phyloP scores from a whole-genome alignment of 1,284 basidiomycete genomes.

The Microbotryomycetes sp. region DNA sequence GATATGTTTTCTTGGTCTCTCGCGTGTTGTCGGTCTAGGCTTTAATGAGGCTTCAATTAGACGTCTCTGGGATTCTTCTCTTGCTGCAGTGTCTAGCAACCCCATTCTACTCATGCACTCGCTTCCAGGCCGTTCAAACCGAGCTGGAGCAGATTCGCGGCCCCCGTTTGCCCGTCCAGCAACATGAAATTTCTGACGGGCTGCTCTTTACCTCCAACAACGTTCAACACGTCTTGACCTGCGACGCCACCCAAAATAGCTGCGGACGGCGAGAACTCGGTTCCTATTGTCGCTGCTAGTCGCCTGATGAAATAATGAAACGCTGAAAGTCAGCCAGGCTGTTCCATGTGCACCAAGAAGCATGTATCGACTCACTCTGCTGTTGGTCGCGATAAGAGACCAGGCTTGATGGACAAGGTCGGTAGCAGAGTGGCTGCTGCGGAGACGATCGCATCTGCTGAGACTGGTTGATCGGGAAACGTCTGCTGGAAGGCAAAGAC shows the following conservation, averaged over 20 bases:
- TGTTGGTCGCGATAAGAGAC: too few relatives aligned
- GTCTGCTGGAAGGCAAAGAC: conserved; percentile 13
- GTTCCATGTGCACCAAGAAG: too few relatives aligned
- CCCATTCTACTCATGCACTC: background rate
- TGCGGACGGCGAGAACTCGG: conserved; percentile 81
- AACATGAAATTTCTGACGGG: conserved; percentile 87
- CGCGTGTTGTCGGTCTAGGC: too few relatives aligned
- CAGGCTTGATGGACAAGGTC: background rate
- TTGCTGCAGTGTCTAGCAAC: too few relatives aligned
- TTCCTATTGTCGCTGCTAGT: conserved; percentile 43
- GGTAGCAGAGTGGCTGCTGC: background rate
- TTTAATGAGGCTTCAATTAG: too few relatives aligned
- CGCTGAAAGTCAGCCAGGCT: too few relatives aligned
- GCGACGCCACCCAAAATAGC: conserved; percentile 90
- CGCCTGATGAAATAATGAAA: too few relatives aligned
- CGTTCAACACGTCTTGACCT: conserved; percentile 89
- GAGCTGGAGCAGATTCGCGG: conserved; percentile 12
- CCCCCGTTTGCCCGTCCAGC: conserved; percentile 73
- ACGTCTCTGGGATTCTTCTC: too few relatives aligned
- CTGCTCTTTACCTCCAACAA: conserved; percentile 77
- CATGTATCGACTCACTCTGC: too few relatives aligned
- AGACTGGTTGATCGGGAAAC: conserved; percentile 50
- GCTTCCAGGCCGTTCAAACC: too few relatives aligned
- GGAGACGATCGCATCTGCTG: conserved; percentile 35
- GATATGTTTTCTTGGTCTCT: background rate